These are phyloP conservation scores for Microcos paniculata DNA, from an alignment of 345 rosid species.

Conservation along the genomic window DNA sequence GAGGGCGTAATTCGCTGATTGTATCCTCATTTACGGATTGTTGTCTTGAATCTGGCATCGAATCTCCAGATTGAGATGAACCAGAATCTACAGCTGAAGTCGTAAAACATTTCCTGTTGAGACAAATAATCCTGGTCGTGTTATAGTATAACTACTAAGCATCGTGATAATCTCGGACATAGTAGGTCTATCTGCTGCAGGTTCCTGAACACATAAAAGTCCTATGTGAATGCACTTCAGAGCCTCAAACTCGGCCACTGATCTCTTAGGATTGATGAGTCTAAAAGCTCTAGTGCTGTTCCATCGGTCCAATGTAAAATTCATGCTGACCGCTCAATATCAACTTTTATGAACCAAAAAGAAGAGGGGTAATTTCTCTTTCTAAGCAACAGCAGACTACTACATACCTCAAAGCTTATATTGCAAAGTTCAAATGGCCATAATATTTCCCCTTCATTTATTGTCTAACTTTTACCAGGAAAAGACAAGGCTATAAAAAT, in stretches of 20 bases:
- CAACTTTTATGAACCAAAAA: background rate
- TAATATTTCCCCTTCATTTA: background rate
- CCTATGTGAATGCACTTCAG: constrained; percentile 50
- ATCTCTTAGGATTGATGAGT: constrained; percentile 34
- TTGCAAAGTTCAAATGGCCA: background rate
- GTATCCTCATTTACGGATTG: constrained; percentile 39
- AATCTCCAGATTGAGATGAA: background rate
- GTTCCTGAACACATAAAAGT: constrained; percentile 50
- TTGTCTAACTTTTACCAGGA: background rate
- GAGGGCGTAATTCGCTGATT: constrained; percentile 38
- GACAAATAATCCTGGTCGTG: constrained; percentile 37
- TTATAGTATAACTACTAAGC: constrained; percentile 40
- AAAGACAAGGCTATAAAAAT: too few species aligned
- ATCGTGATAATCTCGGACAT: constrained; percentile 41
- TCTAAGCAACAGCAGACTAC: background rate
- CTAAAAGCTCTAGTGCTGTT: constrained; percentile 36
- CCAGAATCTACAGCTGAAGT: background rate
- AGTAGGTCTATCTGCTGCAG: constrained; percentile 43
- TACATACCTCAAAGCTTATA: background rate
- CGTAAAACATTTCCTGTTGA: background rate
- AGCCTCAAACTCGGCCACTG: constrained; percentile 30
- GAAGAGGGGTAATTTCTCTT: background rate
- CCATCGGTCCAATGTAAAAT: constrained; percentile 47
- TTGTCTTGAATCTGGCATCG: constrained; percentile 10
- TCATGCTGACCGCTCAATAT: background rate